A percentile compares a stretch with the other conserved stretches of the same genome.
These are phyloP conservation scores for Colletotrichum sp. DNA, from an alignment of 2,329 filamentous ascomycete species.

Conservation along the genomic window DNA sequence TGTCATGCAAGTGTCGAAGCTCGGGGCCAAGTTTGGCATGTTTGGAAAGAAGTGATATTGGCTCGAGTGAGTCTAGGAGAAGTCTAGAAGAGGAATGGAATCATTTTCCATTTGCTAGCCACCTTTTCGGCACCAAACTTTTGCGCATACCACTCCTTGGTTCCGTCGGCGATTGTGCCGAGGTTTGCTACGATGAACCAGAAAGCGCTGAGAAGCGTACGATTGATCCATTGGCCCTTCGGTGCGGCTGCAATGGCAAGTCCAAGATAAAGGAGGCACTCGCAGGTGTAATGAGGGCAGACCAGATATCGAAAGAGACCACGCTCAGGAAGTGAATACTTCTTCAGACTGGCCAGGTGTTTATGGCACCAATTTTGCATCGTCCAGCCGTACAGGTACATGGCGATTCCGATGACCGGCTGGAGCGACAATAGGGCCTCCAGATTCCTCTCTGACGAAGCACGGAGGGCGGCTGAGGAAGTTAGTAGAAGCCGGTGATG, in stretches of 20 bases:
- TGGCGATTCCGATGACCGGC: constrained; percentile 58
- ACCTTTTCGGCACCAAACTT: constrained; percentile 76
- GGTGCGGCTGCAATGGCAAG: constrained; percentile 79
- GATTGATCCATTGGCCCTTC: constrained; percentile 67
- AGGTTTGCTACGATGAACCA: constrained; percentile 81
- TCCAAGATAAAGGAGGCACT: constrained; percentile 84
- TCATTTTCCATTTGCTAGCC: constrained; percentile 73
- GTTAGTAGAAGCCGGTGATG: neutral
- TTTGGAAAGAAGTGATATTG: constrained; percentile 42
- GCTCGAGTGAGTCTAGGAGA: constrained; percentile 52
- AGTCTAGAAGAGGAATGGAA: constrained; percentile 68
- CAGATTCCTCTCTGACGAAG: neutral
- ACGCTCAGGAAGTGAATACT: constrained; percentile 81
- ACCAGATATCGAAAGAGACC: constrained; percentile 75
- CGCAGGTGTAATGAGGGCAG: constrained; percentile 91
- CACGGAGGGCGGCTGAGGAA: neutral
- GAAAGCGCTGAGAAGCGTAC: constrained; percentile 72
- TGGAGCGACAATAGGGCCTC: constrained; percentile 25
- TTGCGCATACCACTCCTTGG: constrained; percentile 77
- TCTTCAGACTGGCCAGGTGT: constrained; percentile 73
- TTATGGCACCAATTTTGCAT: constrained; percentile 78
- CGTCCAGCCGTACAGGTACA: constrained; percentile 73
- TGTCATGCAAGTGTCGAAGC: constrained; percentile 79
- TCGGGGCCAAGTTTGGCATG: constrained; percentile 70
- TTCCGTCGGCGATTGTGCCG: constrained; percentile 79